Evolutionary conservation across 257 asterid species (phyloP), one percentile per base, ranked within the genome.

Genomic region (Solanum phureja): DNA sequence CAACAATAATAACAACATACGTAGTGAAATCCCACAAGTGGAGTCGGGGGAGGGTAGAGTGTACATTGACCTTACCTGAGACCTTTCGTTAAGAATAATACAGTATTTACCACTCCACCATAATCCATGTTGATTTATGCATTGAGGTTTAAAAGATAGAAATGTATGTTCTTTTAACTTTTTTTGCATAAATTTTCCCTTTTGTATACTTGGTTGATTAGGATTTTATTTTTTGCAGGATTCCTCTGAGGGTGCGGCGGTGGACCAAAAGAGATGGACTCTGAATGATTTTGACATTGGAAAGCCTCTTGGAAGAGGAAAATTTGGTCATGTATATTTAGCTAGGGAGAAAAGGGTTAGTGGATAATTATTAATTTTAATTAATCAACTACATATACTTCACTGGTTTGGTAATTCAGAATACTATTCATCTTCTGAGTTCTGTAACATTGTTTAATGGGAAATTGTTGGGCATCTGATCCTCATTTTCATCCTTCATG

Each of bases 251-350:
- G 92, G 92, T 85, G 88, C 91, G 72, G 91, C 90, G 52, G 95
- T 10, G 87, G 92, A 93, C 92, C 91, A 92, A 82, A 93, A 92
- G 92, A 92, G 98, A 88, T 96, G 99, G 98, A 92, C 93, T 84
- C 89, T 96, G 66, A 92, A 87, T 44, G 98, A 95, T 88, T 96
- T 95, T 34, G 98, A 96, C 88, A 92, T 96, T 24, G 98, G 98
- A 85, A 96, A 95, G 92, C 98, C 98, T 89, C 98, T 96, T n/a
- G 98, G 99, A 40, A 92, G 98, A 90, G 99, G 98, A 86, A 96
- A 96, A 89, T 96, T 96, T 90, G 98, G 99, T 8, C 98, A 96
- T 87, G 99, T 96, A 77, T 96, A 95, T 91, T 90, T 96, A 60
- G 96, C 98, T 21, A 94, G 94, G 91, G 99, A 96, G 90, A 96